Conservation (phyloP, 2,329 filamentous ascomycete species). For the Colletotrichum viniferum region DNA sequence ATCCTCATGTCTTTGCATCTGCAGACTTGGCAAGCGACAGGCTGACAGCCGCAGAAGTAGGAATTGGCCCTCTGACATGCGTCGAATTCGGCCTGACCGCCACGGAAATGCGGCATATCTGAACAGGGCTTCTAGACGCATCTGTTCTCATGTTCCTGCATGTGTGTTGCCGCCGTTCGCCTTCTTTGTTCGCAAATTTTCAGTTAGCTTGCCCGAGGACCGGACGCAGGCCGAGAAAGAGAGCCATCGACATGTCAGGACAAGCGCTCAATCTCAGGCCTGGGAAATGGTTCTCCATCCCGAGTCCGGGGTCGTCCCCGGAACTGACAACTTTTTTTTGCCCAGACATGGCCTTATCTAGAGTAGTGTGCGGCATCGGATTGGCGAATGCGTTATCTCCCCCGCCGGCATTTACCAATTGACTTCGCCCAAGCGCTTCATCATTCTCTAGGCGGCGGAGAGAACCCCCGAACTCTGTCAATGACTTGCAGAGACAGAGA, state of each 20-base stretch:
- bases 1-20: constrained; percentile 15
- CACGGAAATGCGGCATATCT: background rate
- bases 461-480: background rate
- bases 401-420: constrained; percentile 17
- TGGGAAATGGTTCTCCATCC: constrained; percentile 8
- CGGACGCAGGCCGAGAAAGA: background rate
- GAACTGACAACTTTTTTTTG: background rate
- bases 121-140: background rate
- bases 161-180: background rate
- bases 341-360: constrained; percentile 2
- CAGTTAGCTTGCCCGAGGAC: background rate
- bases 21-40: constrained; percentile 3
- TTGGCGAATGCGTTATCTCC: constrained; percentile 14
- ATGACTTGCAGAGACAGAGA: background rate
- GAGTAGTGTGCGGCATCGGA: background rate
- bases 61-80: background rate
- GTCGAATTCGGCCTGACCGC: background rate
- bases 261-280: background rate
- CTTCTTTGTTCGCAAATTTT: background rate
- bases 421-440: background rate
- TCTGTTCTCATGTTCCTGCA: background rate
- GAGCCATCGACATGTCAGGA: background rate
- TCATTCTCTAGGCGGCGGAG: background rate
- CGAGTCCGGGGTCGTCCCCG: constrained; percentile 16
- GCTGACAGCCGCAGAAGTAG: background rate